These are phyloP conservation scores for Fusarium sp. DNA, from an alignment of 2,329 filamentous ascomycete genomes.

Conservation along the genomic window DNA sequence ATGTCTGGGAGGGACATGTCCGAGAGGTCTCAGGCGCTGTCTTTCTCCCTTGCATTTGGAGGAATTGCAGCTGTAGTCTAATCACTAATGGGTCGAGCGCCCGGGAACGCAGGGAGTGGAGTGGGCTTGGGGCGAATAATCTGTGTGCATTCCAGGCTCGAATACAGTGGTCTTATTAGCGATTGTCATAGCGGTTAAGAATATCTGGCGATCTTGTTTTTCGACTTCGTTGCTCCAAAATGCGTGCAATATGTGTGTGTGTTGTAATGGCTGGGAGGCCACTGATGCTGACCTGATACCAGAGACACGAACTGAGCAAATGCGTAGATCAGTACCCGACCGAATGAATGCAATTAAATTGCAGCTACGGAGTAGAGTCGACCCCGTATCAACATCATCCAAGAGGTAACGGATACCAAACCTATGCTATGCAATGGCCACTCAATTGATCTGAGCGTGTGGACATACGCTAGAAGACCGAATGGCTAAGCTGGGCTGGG, in stretches of 20 bases:
- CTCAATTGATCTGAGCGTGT: no score
- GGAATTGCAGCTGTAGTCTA: conserved; percentile 13
- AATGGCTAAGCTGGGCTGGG: no score
- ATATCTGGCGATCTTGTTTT: neutral
- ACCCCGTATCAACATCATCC: neutral
- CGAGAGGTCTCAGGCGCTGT: neutral
- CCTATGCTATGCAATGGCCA: neutral
- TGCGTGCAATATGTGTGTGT: neutral
- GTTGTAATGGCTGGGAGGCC: no score
- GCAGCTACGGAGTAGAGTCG: neutral
- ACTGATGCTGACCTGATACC: no score
- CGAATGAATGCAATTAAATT: neutral
- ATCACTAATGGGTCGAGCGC: neutral
- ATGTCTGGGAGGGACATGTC: neutral
- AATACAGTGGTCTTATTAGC: conserved; percentile 13
- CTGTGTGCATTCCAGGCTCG: conserved; percentile 9
- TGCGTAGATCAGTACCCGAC: no score
- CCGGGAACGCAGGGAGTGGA: conserved; percentile 14
- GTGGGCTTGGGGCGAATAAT: neutral
- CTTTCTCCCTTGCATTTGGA: neutral
- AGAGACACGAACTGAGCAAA: no score
- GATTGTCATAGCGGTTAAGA: conserved; percentile 3
- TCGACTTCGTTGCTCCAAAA: neutral
- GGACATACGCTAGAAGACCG: no score
- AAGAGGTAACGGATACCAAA: neutral